These are phyloP conservation scores for Coelastrella sp. DNA, from an alignment of 139 green algal species.

Conservation along the genomic window DNA sequence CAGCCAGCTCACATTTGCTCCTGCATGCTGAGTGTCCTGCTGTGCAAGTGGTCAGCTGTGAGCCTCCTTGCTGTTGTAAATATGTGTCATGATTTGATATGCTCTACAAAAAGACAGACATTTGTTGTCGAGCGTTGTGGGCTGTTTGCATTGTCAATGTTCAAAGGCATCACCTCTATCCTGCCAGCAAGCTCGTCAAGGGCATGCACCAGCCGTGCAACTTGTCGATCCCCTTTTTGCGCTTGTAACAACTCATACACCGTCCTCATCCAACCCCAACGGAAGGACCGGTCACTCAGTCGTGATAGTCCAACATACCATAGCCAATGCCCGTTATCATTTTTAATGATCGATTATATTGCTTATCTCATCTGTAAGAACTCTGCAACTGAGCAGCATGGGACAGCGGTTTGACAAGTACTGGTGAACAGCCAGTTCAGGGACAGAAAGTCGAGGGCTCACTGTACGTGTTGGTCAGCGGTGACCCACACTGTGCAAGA, in stretches of 20 bases:
- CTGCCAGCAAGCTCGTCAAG: slow-evolving; percentile 40
- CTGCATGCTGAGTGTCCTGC: background rate
- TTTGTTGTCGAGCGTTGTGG: background rate
- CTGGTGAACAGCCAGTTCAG: too few species aligned
- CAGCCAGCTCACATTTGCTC: background rate
- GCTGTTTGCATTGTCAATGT: background rate
- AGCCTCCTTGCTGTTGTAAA: too few species aligned
- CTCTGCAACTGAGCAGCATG: too few species aligned
- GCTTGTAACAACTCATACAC: slow-evolving; percentile 28
- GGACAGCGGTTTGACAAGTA: too few species aligned
- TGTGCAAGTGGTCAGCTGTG: background rate
- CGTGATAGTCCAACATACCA: too few species aligned
- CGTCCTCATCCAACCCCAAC: background rate
- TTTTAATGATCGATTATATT: too few species aligned
- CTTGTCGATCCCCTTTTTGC: background rate
- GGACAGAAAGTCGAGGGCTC: too few species aligned
- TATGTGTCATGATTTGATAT: background rate
- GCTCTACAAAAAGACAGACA: background rate
- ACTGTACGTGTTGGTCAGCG: too few species aligned
- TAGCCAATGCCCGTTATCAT: too few species aligned
- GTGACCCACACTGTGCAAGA: too few species aligned
- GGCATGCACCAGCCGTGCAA: slow-evolving; percentile 3
- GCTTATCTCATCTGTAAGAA: too few species aligned
- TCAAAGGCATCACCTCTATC: slow-evolving; percentile 1
- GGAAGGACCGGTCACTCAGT: too few species aligned